A percentile compares a stretch with the other conserved stretches of the same genome.
These are phyloP conservation scores for Crithidia sp. DNA, from an alignment of 208 protist species.

Conservation along the genomic window DNA sequence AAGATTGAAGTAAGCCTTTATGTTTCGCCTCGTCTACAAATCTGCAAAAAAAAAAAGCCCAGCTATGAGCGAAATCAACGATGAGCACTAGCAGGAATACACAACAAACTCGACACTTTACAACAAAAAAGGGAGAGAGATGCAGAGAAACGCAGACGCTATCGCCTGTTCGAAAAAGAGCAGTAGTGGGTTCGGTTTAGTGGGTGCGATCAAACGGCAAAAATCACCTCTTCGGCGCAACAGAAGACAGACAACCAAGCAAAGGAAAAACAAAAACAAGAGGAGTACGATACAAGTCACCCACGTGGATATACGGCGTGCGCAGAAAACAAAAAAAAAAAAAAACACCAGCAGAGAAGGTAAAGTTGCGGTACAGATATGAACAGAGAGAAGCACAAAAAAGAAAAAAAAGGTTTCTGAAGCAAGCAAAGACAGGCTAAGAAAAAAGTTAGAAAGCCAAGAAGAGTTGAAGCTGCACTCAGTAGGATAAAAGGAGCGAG, in stretches of 20 bases:
- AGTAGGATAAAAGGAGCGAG: neutral
- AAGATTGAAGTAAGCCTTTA: neutral
- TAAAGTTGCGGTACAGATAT: no score
- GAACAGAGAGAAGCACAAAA: no score
- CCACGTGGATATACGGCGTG: no score
- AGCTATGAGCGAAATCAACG: neutral
- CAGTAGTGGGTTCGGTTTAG: neutral
- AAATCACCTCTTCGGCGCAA: neutral
- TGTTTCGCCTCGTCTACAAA: neutral
- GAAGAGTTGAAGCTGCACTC: neutral
- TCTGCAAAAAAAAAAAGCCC: constrained; percentile 4
- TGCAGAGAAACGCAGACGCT: no score
- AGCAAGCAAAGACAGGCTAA: no score
- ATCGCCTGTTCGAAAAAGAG: neutral
- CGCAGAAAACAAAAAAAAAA: no score
- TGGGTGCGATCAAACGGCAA: neutral
- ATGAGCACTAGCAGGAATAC: no score
- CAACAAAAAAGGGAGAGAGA: no score
- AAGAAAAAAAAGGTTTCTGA: no score
- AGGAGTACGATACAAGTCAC: no score
- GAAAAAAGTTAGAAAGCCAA: neutral
- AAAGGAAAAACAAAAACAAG: neutral
- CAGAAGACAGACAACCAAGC: neutral
- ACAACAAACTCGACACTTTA: no score
- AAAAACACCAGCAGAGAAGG: no score